These are phyloP conservation scores for Gastrolobium bilobum DNA, from an alignment of 306 rosid genomes.

Conservation along the genomic window DNA sequence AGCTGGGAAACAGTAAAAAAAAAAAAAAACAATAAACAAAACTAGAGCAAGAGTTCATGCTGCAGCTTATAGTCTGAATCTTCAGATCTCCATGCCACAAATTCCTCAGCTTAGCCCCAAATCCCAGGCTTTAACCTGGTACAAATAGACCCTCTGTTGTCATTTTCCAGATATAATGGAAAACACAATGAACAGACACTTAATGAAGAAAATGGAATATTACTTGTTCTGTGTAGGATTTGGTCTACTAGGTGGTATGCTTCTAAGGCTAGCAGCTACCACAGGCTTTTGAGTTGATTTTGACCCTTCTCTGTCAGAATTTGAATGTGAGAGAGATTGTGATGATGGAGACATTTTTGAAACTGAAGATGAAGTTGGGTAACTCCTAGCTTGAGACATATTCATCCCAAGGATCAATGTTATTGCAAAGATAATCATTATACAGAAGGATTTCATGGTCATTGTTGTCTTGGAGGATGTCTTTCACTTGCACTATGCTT, in stretches of 20 bases:
- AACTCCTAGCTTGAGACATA: conserved; percentile 60
- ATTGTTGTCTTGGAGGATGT: conserved; percentile 60
- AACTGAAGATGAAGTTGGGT: conserved; percentile 51
- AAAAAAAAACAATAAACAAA: neutral
- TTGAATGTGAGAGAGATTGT: conserved; percentile 39
- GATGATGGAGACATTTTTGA: conserved; percentile 47
- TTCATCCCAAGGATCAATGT: conserved; percentile 53
- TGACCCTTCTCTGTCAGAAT: conserved; percentile 27
- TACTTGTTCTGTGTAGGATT: conserved; percentile 94
- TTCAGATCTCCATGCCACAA: conserved; percentile 39
- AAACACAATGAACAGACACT: conserved; percentile 45
- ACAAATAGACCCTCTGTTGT: conserved; percentile 37
- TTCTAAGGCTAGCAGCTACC: conserved; percentile 65
- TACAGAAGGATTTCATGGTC: conserved; percentile 65
- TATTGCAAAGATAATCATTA: conserved; percentile 46
- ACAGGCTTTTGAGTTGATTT: conserved; percentile 42
- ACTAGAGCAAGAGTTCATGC: conserved; percentile 41
- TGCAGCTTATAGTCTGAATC: conserved; percentile 40
- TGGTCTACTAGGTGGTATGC: conserved; percentile 80
- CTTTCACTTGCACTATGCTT: conserved; percentile 52
- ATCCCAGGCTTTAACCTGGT: conserved; percentile 64
- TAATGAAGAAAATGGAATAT: conserved; percentile 10
- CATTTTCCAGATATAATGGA: conserved; percentile 35
- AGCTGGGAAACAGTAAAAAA: neutral
- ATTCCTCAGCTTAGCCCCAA: conserved; percentile 50